phyloP scores from a whole-genome alignment of 208 protist genomes.

The Wallacemonas sp. region DNA sequence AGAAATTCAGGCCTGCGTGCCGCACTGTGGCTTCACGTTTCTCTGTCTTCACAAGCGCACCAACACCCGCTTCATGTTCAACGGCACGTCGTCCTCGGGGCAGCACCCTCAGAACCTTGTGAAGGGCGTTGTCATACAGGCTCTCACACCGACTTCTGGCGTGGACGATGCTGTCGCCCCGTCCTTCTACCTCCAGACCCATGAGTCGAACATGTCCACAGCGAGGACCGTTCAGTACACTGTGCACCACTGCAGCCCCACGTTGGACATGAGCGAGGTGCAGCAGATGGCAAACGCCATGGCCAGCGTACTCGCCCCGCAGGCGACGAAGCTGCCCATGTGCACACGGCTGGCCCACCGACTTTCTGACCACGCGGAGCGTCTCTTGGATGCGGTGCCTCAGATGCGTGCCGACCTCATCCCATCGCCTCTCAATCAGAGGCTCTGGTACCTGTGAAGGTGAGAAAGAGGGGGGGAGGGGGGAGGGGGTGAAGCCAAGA shows the following conservation, averaged over 20 bases:
- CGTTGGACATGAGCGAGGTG: constrained; percentile 68
- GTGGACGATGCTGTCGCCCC: constrained; percentile 32
- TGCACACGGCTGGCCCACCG: constrained; percentile 82
- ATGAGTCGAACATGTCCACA: constrained; percentile 87
- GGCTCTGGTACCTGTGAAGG: constrained; percentile 84
- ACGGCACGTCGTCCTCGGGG: constrained; percentile 10
- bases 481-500: neutral
- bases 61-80: constrained; percentile 86
- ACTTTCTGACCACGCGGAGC: constrained; percentile 71
- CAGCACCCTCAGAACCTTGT: constrained; percentile 53
- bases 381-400: constrained; percentile 76
- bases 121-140: constrained; percentile 74
- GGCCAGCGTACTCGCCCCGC: constrained; percentile 63
- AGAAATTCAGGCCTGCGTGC: constrained; percentile 39
- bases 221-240: constrained; percentile 85
- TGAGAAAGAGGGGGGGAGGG: neutral
- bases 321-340: constrained; percentile 91
- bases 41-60: constrained; percentile 91
- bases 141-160: constrained; percentile 62
- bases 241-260: constrained; percentile 70
- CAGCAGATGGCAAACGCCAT: constrained; percentile 80
- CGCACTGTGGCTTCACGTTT: constrained; percentile 81
- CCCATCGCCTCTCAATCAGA: constrained; percentile 56
- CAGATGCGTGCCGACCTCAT: constrained; percentile 73
- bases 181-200: constrained; percentile 88